These are phyloP conservation scores for Jasminum sambac DNA, from an alignment of 257 asterid genomes.

Conservation along the genomic window DNA sequence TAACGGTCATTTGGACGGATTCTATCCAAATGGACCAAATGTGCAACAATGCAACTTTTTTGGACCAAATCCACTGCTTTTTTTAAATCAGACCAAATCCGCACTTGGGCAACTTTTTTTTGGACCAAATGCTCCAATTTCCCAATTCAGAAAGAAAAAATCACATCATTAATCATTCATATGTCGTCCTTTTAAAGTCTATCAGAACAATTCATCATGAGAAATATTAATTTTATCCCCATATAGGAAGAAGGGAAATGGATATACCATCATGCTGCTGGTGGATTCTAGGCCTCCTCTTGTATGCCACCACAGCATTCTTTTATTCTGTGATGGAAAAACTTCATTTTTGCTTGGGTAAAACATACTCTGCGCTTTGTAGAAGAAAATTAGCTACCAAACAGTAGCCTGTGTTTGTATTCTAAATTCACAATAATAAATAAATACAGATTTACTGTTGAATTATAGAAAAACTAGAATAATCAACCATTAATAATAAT, in stretches of 20 bases:
- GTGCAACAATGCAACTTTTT: too few species aligned
- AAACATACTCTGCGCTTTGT: conserved; percentile 67
- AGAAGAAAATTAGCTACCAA: conserved; percentile 61
- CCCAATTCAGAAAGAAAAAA: too few species aligned
- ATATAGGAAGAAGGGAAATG: neutral
- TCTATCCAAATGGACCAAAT: too few species aligned
- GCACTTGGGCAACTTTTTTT: too few species aligned
- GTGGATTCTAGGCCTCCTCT: conserved; percentile 58
- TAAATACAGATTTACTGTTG: conserved; percentile 3
- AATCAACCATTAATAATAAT: neutral
- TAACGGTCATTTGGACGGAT: too few species aligned
- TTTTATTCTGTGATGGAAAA: conserved; percentile 63
- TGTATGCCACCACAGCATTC: conserved; percentile 67
- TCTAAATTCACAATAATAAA: conserved; percentile 37
- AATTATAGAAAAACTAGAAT: neutral
- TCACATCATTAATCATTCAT: neutral
- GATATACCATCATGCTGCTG: conserved; percentile 46
- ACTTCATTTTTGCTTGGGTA: conserved; percentile 74
- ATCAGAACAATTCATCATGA: neutral
- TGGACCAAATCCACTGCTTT: too few species aligned
- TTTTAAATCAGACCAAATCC: too few species aligned
- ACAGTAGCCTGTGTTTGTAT: conserved; percentile 56
- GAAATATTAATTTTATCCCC: neutral
- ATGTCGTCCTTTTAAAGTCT: neutral
- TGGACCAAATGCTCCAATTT: too few species aligned